Base-by-base conservation (phyloP, 208 protist genomes). In the Crithidia fasciculata region DNA sequence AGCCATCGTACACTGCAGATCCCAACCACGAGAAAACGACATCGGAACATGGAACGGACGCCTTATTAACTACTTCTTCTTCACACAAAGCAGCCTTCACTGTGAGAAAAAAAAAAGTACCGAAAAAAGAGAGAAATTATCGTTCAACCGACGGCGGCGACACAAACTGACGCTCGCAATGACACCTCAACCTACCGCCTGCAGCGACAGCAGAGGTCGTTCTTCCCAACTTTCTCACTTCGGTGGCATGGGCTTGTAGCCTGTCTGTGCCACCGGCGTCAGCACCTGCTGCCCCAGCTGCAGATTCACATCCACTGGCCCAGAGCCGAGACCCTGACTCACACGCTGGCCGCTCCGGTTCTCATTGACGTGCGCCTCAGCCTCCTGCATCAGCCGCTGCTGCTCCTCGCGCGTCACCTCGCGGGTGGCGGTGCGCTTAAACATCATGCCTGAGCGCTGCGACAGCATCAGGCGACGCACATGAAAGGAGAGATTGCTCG, bases 401-500 rank as follows among this genome's bases (percentile, higher is more conserved):
- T 95, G 90, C 79, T 95, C 90, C 66, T 93, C 90, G 9, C 82
- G 82, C 15, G 90, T 95, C 60, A 95, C 88, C 77, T 95, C 90
- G 1, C 90, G 90, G 0, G 90, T 93, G 57, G 87, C 86, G n/a
- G 90, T 93, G 59, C 90, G 90, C 56, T 82, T 85, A 55, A 95
- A 95, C 90, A 95, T 95, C 86, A 95, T 92, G 19, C 84, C 77
- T 2, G 80, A 88, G 15, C 90, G 83, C 80, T 95, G 90, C 45
- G 86, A 78, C 39, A 95, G 76, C 88, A 95, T 93, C 36, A 93
- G 73, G 8, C 90, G 85, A 2, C 83, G 74, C 62, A 92, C 77
- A 72, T 95, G 86, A 59, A 93, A 93, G 18, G 86, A 90, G 5
- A 95, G 71, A 45, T 81, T 81, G 81, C 86, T 93, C 47, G 87